These are phyloP conservation scores for Vitis cinerea DNA, from an alignment of 164 flowering plant genomes.

Conservation along the genomic window DNA sequence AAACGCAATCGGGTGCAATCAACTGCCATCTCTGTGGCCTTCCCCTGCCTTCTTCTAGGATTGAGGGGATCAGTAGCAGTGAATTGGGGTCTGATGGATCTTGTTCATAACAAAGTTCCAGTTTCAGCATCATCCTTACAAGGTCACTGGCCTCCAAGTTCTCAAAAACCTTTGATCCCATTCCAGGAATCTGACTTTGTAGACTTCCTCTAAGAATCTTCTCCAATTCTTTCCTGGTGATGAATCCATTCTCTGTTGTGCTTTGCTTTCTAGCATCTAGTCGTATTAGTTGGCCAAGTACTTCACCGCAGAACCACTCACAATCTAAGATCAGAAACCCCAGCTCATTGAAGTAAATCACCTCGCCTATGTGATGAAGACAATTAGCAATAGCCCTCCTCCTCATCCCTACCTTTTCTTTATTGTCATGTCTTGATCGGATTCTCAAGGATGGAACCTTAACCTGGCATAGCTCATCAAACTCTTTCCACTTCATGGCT, in stretches of 20 bases:
- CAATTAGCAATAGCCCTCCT: conserved; percentile 64
- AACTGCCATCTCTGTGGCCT: conserved; percentile 70
- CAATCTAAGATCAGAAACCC: conserved; percentile 76
- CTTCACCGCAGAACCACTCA: conserved; percentile 89
- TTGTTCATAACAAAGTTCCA: conserved; percentile 84
- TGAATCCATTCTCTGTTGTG: conserved; percentile 55
- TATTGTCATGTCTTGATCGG: conserved; percentile 62
- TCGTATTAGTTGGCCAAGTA: conserved; percentile 58
- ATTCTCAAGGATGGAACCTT: conserved; percentile 68
- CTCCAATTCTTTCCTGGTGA: conserved; percentile 75
- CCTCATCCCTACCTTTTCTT: conserved; percentile 70
- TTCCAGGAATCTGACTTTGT: conserved; percentile 72
- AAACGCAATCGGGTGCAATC: conserved; percentile 47
- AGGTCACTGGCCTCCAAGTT: conserved; percentile 75
- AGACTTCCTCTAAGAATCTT: conserved; percentile 66
- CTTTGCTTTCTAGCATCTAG: conserved; percentile 52
- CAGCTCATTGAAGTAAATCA: conserved; percentile 70
- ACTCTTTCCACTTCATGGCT: conserved; percentile 85
- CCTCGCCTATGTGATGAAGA: conserved; percentile 82
- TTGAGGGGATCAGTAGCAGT: conserved; percentile 62
- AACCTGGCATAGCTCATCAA: conserved; percentile 72
- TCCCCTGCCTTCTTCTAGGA: conserved; percentile 80
- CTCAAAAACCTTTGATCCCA: conserved; percentile 66
- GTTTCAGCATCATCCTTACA: conserved; percentile 81
- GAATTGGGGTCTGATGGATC: conserved; percentile 72